Evolutionary conservation across 106 monocot species (phyloP).

Genomic region (Platanthera guangdongensis): DNA sequence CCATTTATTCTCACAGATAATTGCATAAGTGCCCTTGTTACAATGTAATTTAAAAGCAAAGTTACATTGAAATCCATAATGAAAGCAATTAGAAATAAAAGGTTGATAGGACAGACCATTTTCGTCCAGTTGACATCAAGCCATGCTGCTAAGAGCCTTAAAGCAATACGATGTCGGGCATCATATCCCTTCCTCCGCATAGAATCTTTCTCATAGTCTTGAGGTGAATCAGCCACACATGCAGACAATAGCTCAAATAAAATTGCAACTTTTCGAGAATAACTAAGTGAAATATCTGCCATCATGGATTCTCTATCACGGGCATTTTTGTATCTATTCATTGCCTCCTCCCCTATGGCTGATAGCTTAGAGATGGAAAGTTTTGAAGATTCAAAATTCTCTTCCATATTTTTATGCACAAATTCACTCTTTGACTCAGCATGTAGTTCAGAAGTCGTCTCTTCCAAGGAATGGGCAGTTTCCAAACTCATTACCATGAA

Average conservation of each 20-base stretch:
- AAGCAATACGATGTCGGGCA: conserved; percentile 79
- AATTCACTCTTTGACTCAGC: neutral
- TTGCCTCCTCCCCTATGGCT: conserved; percentile 8
- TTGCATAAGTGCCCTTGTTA: neutral
- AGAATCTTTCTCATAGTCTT: conserved; percentile 28
- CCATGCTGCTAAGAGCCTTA: conserved; percentile 76
- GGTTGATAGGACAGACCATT: conserved; percentile 50
- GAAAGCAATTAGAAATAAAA: neutral
- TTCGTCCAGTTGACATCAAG: conserved; percentile 74
- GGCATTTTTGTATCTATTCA: neutral
- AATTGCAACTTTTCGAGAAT: conserved; percentile 52
- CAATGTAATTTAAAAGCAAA: neutral
- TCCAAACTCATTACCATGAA: conserved; percentile 63
- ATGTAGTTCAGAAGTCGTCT: neutral
- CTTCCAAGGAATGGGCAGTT: conserved; percentile 12
- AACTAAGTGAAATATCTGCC: conserved; percentile 17
- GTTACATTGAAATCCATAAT: neutral
- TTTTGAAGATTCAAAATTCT: conserved; percentile 16
- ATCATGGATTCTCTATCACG: conserved; percentile 14
- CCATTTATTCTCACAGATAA: neutral
- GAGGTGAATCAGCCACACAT: conserved; percentile 75
- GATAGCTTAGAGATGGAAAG: conserved; percentile 16
- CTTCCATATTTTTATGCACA: neutral
- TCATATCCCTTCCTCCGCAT: conserved; percentile 76
- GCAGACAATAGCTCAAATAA: conserved; percentile 86